Percentiles rank a stretch among this genome's conserved stretches.
Evolutionary conservation across 164 flowering plant species (phyloP).

Genomic region (Tetracentron sinense): DNA sequence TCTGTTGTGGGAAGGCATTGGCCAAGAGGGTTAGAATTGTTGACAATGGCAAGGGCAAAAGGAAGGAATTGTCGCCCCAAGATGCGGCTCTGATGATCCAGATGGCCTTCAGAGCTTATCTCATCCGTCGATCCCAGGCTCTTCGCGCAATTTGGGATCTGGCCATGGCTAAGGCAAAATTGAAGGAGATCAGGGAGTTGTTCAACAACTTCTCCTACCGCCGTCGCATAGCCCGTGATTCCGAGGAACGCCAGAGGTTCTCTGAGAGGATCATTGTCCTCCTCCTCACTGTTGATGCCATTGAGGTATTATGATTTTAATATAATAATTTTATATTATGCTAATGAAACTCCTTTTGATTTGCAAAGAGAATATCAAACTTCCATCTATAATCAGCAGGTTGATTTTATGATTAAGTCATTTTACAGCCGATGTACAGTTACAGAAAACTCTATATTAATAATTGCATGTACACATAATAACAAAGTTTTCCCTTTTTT

Average conservation of each 20-base stretch:
- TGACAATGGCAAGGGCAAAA: constrained; percentile 56
- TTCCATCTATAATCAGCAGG: no score
- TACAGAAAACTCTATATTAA: no score
- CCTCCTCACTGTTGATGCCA: constrained; percentile 89
- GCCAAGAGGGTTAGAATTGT: constrained; percentile 46
- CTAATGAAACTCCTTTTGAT: no score
- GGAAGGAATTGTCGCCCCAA: constrained; percentile 67
- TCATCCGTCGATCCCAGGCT: constrained; percentile 73
- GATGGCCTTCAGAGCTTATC: constrained; percentile 64
- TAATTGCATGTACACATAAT: no score
- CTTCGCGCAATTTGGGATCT: constrained; percentile 79
- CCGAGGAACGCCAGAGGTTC: constrained; percentile 85
- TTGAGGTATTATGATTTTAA: constrained; percentile 53
- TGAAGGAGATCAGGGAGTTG: constrained; percentile 74
- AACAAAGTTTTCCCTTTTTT: no score
- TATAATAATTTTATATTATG: background rate
- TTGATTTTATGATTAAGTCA: no score
- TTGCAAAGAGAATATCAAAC: no score
- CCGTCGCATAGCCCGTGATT: constrained; percentile 51
- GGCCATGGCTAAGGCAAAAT: constrained; percentile 77
- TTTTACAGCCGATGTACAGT: no score
- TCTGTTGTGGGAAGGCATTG: constrained; percentile 48
- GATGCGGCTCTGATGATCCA: constrained; percentile 91
- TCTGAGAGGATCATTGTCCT: constrained; percentile 87
- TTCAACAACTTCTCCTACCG: constrained; percentile 80